Base-by-base conservation (phyloP, 163 green algal species). In the Scenedesmus sp. region DNA sequence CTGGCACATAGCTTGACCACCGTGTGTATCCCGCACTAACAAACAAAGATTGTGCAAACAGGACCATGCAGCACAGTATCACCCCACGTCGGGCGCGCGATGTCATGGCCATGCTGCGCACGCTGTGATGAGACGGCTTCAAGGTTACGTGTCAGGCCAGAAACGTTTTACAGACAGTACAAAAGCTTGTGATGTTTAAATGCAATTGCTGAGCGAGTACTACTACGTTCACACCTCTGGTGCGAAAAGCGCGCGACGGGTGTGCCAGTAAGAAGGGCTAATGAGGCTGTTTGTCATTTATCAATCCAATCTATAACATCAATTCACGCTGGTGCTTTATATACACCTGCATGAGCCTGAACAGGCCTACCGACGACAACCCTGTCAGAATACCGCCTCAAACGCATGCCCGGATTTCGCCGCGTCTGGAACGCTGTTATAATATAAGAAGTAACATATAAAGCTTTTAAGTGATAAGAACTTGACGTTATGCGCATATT, bases 381-480 rank as follows among this genome's bases (percentile, higher is more conserved):
- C 65, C 2, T 76, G 65, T 76, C 65, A 76, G 65, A 26, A 76
- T 76, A 76, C 65, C 65, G 65, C 65, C 65, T 76, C 65, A 76
- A 76, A 76, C 30, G 65, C 65, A 76, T 5, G 30, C 65, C 30
- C 30, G 40, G 30, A 18, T 7, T 76, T 76, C 30, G 65, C 30
- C 65, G 30, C 7, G 6, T 76, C 65, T 26, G 16, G n/a, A n/a
- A n/a, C n/a, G n/a, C n/a, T n/a, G n/a, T n/a, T n/a, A n/a, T n/a
- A n/a, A n/a, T n/a, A n/a, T n/a, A n/a, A n/a, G n/a, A n/a, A n/a
- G n/a, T n/a, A n/a, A n/a, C n/a, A n/a, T n/a, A n/a, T n/a, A n/a
- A n/a, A n/a, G n/a, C n/a, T n/a, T n/a, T n/a, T n/a, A n/a, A 70
- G 2, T 6, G n/a, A n/a, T 70, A 12, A 7, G 2, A 33, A 10